Evolutionary conservation across 2,329 filamentous ascomycete species (phyloP), one percentile per base, ranked within the genome.

Genomic region (Myotisia sp.): DNA sequence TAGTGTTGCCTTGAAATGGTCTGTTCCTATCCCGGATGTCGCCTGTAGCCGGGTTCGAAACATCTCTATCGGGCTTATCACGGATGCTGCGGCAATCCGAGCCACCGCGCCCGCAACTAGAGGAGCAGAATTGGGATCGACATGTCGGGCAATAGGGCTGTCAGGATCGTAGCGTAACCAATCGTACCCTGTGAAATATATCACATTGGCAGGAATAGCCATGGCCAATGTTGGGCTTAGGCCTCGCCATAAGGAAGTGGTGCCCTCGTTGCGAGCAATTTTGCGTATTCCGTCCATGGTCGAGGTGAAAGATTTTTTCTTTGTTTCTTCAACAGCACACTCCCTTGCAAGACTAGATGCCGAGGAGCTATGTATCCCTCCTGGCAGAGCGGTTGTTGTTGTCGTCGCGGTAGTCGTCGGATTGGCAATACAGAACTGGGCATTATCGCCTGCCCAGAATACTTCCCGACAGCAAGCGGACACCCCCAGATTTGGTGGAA

Each of bases 131-230:
- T 72, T 68, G 44, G 87, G 81, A 9, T 70, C 69, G 6, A 77
- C 53, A 13, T 68, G 46, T 26, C 64, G 65, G 22, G 68, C 69
- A 42, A 95, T 70, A 0, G 85, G 86, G 45, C 82, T 92, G 26
- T 61, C 62, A 1, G 65, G 63, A 47, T 82, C 79, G 43, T 70
- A 80, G 22, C 90, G 76, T 38, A 98, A 56, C 79, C 85, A 94
- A 52, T 98, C 90, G 58, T 98, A 98, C 24, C 90, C 90, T 8
- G 90, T 92, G 50, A 95, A 94, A 60, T 98, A 98, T 44, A 98
- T 95, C 45, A 98, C 90, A 54, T 98, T 98, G 17, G 77, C 84
- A 0, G 90, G 90, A 4, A 98, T 71, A 0, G 85, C 77, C 90
- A 98, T 98, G 43, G 85, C 70, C 14, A 98, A 63, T 0, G 90